Evolutionary conservation across 495 filamentous ascomycete species (phyloP), one percentile per base, ranked within the genome.

Genomic region (Podospora appendiculata): DNA sequence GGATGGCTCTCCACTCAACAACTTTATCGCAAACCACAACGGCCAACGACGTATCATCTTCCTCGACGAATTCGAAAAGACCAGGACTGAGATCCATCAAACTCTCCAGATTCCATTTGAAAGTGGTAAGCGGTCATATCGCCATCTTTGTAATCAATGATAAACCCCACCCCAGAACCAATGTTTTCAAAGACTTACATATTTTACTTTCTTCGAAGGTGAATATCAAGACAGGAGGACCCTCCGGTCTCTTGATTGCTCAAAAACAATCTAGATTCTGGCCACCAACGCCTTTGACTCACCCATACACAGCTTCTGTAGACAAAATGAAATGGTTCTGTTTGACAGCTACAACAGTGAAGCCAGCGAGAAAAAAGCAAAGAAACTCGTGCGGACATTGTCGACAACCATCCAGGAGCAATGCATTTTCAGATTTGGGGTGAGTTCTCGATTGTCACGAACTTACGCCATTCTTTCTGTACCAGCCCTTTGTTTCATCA

Each of bases 251-350:
- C 10, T 81, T 10, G 69, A 82, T 50, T 82, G 78, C 56, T 69
- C 66, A 1, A 78, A 76, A 18, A 76, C 72, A 0, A 75, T 83
- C 8, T 82, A 78, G 80, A 70, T 82, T 13, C 50, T 83, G 2
- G 75, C 78, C 0, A 80, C 78, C 1, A 81, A 78, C 55, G 66
- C 69, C 3, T 62, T 74, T 11, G 71, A 77, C 48, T 39, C 57
- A 4, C 63, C 48, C 1, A 78, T 80, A 19, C 60, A 60, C 6
- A 50, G 58, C 1, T 74, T 75, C 40, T 70, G 66, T 42, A 48
- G 59, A 1, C 40, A 41, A 1, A 51, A 73, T 12, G 46, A 48
- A 19, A 52, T 50, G 2, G 19, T 61, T 3, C 57, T 74, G 8
- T 45, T 51, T 0, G 57, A 62, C 32, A 51, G 57, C 4, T 8